Percentiles rank a stretch among this genome's conserved stretches.
phyloP scores from a whole-genome alignment of 345 rosid genomes.

The Erodium maritimum region DNA sequence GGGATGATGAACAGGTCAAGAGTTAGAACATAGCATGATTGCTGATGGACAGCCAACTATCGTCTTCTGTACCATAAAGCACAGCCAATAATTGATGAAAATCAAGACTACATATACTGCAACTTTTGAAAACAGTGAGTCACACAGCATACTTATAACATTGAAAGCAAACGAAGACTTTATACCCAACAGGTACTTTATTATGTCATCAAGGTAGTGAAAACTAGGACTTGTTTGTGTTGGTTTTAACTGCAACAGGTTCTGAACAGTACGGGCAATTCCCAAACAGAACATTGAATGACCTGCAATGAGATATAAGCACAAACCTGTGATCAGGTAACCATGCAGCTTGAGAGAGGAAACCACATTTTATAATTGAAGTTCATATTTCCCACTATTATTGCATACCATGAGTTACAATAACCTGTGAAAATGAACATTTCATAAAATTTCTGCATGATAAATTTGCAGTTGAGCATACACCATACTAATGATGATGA shows the following conservation, averaged over 20 bases:
- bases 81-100: background rate
- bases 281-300: conserved; percentile 66
- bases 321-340: conserved; percentile 3
- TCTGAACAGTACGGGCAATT: conserved; percentile 74
- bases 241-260: conserved; percentile 59
- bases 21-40: background rate
- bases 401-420: background rate
- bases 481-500: background rate
- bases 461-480: no score
- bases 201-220: background rate
- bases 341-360: background rate
- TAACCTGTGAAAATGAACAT: no score
- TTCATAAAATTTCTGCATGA: no score
- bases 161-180: background rate
- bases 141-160: no score
- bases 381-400: no score
- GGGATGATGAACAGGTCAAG: background rate
- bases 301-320: conserved; percentile 27
- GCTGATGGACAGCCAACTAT: background rate
- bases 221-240: background rate
- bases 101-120: no score
- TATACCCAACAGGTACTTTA: background rate
- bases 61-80: background rate
- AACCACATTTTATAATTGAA: no score
- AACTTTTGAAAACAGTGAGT: no score